phyloP scores from a whole-genome alignment of 805 yeast species.

The Candida chilensis region DNA sequence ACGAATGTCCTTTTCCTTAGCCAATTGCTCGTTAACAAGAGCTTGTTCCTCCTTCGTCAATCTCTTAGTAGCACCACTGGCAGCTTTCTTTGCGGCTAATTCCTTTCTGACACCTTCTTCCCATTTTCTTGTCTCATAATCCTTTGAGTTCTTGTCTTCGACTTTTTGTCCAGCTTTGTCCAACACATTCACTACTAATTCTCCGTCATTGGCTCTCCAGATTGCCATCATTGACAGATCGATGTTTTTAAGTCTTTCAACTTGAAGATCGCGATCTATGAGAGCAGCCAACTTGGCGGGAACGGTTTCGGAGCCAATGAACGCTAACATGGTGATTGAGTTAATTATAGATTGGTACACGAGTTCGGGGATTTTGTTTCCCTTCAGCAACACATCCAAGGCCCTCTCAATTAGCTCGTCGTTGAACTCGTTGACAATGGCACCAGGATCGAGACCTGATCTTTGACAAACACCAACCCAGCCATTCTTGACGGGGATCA shows the following conservation, averaged over 20 bases:
- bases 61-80: constrained; percentile 26
- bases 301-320: constrained; percentile 48
- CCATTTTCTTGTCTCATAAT: constrained; percentile 83
- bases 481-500: constrained; percentile 33
- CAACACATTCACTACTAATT: constrained; percentile 56
- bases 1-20: constrained; percentile 53
- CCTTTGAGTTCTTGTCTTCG: constrained; percentile 68
- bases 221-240: constrained; percentile 47
- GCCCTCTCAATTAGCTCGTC: constrained; percentile 4
- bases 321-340: constrained; percentile 33
- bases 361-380: background rate
- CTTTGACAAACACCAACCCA: constrained; percentile 75
- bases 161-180: constrained; percentile 27
- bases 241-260: constrained; percentile 22
- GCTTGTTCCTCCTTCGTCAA: constrained; percentile 70
- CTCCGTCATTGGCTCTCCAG: constrained; percentile 65
- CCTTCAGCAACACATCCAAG: background rate
- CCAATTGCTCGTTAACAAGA: constrained; percentile 52
- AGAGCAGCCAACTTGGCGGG: constrained; percentile 39
- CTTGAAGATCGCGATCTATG: constrained; percentile 33
- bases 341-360: constrained; percentile 3
- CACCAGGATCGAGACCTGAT: constrained; percentile 56
- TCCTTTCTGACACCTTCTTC: constrained; percentile 77
- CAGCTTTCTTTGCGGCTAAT: constrained; percentile 44
- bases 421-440: constrained; percentile 29